A percentile compares a stretch with the other conserved stretches of the same genome.
Conservation (phyloP, 306 rosid genomes). For the Amphicarpaea edgeworthii region DNA sequence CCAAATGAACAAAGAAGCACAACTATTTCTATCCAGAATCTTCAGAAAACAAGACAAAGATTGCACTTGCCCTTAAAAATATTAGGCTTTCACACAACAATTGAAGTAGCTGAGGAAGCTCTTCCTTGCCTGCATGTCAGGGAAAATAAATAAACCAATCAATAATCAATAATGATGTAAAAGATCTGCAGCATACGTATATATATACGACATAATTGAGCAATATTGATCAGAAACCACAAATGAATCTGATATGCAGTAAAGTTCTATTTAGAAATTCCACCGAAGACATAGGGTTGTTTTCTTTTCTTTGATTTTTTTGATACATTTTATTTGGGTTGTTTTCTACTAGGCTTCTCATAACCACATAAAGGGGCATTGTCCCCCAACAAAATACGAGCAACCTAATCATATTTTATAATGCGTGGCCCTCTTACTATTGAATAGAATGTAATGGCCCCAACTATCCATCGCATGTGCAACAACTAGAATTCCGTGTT, state of each 20-base stretch:
- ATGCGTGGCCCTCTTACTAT: conserved; percentile 9
- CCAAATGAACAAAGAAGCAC: conserved; percentile 38
- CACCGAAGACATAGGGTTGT: background rate
- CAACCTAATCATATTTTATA: background rate
- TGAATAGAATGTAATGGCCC: conserved; percentile 35
- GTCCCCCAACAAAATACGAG: background rate
- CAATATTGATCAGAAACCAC: conserved; percentile 14
- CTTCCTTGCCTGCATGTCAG: conserved; percentile 72
- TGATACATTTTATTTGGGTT: background rate
- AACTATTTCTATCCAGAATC: conserved; percentile 34
- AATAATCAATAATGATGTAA: background rate
- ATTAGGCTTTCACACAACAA: conserved; percentile 80
- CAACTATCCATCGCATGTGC: conserved; percentile 58
- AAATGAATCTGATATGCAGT: conserved; percentile 34
- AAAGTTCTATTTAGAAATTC: conserved; percentile 6
- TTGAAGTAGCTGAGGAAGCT: conserved; percentile 90
- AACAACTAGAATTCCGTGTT: conserved; percentile 48
- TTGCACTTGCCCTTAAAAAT: conserved; percentile 14
- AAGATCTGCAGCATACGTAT: conserved; percentile 6
- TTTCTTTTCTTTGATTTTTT: background rate
- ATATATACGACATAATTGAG: background rate
- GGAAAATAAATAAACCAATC: background rate
- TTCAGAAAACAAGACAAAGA: conserved; percentile 16
- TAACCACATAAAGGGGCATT: conserved; percentile 24
- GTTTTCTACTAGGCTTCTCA: conserved; percentile 9